phyloP scores from a whole-genome alignment of 2,329 filamentous ascomycete genomes.

The Plectosphaerella plurivora region DNA sequence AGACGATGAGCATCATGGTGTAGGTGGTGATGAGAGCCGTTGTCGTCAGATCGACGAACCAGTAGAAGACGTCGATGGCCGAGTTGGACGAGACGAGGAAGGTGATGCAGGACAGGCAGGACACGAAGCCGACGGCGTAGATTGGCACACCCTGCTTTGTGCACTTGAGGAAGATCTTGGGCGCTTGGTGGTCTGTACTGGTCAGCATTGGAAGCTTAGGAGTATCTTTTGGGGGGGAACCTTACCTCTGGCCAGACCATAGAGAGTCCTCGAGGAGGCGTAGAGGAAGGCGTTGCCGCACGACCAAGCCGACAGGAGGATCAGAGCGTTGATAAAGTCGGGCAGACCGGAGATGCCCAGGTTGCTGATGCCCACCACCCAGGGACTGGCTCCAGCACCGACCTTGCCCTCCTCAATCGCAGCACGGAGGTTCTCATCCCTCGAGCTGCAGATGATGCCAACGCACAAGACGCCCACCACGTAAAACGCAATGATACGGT shows the following conservation, averaged over 20 bases:
- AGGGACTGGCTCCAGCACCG: slow-evolving; percentile 44
- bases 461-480: slow-evolving; percentile 58
- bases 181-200: slow-evolving; percentile 40
- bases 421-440: slow-evolving; percentile 47
- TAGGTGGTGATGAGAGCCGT: slow-evolving; percentile 59
- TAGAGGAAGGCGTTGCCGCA: slow-evolving; percentile 49
- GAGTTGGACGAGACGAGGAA: slow-evolving; percentile 32
- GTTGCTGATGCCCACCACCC: slow-evolving; percentile 49
- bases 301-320: slow-evolving; percentile 24
- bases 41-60: slow-evolving; percentile 49
- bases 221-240: slow-evolving; percentile 11
- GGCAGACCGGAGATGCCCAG: slow-evolving; percentile 47
- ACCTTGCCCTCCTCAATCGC: slow-evolving; percentile 50
- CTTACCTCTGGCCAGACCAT: slow-evolving; percentile 38
- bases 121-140: slow-evolving; percentile 23
- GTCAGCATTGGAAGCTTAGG: neutral
- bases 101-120: slow-evolving; percentile 26
- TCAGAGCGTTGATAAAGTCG: slow-evolving; percentile 51
- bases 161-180: slow-evolving; percentile 33
- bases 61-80: slow-evolving; percentile 31
- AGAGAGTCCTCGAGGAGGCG: slow-evolving; percentile 44
- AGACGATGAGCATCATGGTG: slow-evolving; percentile 37
- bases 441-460: slow-evolving; percentile 57
- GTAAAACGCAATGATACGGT: slow-evolving; percentile 67
- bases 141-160: slow-evolving; percentile 41